phyloP scores from a whole-genome alignment of 805 yeast genomes.

The Cyberlindnera sargentensis region DNA sequence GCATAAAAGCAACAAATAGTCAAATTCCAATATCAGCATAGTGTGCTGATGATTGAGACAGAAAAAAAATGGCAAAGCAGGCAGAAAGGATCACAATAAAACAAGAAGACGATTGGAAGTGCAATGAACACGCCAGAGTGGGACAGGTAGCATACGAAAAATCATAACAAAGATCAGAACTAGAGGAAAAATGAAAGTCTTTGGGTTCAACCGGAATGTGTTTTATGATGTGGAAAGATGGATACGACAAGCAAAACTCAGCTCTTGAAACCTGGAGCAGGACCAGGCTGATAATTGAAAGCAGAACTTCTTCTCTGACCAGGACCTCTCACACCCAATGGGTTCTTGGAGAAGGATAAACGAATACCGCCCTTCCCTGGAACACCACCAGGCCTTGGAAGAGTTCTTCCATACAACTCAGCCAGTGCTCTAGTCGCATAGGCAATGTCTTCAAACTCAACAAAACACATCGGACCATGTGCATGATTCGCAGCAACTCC shows the following conservation, averaged over 20 bases:
- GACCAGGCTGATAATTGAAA: conserved; percentile 15
- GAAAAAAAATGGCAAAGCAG: no score
- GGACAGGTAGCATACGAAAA: neutral
- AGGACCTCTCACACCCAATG: conserved; percentile 89
- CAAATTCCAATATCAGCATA: neutral
- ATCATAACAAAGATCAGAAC: neutral
- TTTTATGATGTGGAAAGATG: no score
- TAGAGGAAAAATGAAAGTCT: neutral
- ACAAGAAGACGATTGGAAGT: no score
- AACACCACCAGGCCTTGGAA: conserved; percentile 70
- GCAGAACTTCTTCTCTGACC: conserved; percentile 36
- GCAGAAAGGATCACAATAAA: no score
- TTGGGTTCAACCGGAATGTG: no score
- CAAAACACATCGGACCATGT: conserved; percentile 99
- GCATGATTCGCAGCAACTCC: conserved; percentile 26
- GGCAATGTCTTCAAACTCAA: conserved; percentile 93
- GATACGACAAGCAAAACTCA: neutral
- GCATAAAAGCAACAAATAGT: no score
- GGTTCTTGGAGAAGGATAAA: conserved; percentile 90
- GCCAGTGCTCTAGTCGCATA: conserved; percentile 92
- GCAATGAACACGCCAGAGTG: no score
- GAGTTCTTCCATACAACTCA: conserved; percentile 85
- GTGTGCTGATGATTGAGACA: neutral
- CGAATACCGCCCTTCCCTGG: conserved; percentile 90
- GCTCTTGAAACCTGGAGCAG: conserved; percentile 7